These are phyloP conservation scores for Penicillium canariense DNA, from an alignment of 495 filamentous ascomycete genomes.

Conservation along the genomic window DNA sequence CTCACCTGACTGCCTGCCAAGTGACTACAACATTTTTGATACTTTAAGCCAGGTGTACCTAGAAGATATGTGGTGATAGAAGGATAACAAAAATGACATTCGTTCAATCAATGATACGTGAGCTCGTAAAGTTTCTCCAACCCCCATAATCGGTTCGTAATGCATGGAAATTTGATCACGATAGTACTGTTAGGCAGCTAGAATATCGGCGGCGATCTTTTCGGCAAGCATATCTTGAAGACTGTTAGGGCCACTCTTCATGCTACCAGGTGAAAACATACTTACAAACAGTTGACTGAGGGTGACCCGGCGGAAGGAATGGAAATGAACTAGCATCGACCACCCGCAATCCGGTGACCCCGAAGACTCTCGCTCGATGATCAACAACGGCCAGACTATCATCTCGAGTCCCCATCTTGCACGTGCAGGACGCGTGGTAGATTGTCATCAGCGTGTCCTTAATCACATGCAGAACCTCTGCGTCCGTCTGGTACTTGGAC, in stretches of 20 bases:
- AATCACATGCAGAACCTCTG: slow-evolving; percentile 48
- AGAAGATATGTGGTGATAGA: slow-evolving; percentile 25
- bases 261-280: slow-evolving; percentile 3
- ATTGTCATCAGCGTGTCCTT: slow-evolving; percentile 42
- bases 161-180: too few relatives aligned
- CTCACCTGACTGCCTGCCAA: slow-evolving; percentile 23
- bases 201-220: slow-evolving; percentile 59
- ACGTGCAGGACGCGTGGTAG: slow-evolving; percentile 53
- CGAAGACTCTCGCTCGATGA: slow-evolving; percentile 46
- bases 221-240: slow-evolving; percentile 53
- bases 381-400: slow-evolving; percentile 57
- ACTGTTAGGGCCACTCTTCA: not conserved
- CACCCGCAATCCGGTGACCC: slow-evolving; percentile 52
- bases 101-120: not conserved
- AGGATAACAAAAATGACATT: not conserved
- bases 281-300: slow-evolving; percentile 50
- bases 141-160: not conserved
- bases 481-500: slow-evolving; percentile 42
- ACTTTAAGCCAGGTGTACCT: slow-evolving; percentile 29
- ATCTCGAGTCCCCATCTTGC: slow-evolving; percentile 47
- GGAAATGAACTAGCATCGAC: slow-evolving; percentile 61
- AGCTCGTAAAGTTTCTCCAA: not conserved
- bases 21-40: slow-evolving; percentile 32
- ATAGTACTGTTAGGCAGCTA: not conserved
- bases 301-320: slow-evolving; percentile 56